Conservation (phyloP, 2,329 filamentous ascomycete genomes). For the Xenoacremonium recifei region DNA sequence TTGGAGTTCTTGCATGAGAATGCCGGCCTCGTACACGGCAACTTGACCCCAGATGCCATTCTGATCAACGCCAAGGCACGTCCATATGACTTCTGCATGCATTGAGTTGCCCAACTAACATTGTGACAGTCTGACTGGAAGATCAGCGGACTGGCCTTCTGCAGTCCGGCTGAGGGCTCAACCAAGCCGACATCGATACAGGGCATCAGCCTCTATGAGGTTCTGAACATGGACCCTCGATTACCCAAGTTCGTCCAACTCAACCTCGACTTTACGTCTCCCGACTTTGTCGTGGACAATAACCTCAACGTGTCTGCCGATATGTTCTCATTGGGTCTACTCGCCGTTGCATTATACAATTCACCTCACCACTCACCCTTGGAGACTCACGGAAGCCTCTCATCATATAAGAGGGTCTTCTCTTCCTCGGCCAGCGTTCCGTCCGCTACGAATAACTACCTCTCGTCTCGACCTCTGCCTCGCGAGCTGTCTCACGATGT, state of each 20-base stretch:
- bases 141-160: slow-evolving; percentile 90
- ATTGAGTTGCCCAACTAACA: slow-evolving; percentile 29
- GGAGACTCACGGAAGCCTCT: slow-evolving; percentile 75
- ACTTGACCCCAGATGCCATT: slow-evolving; percentile 89
- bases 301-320: slow-evolving; percentile 83
- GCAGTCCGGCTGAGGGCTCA: slow-evolving; percentile 74
- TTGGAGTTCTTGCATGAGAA: slow-evolving; percentile 95
- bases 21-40: slow-evolving; percentile 89
- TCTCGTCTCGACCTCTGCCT: slow-evolving; percentile 76
- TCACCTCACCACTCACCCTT: slow-evolving; percentile 88
- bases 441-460: slow-evolving; percentile 77
- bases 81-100: slow-evolving; percentile 8
- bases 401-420: slow-evolving; percentile 83
- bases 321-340: slow-evolving; percentile 87
- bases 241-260: slow-evolving; percentile 82
- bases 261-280: slow-evolving; percentile 89
- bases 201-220: slow-evolving; percentile 79
- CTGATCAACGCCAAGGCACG: slow-evolving; percentile 88
- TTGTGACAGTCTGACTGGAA: slow-evolving; percentile 85
- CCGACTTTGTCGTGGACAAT: slow-evolving; percentile 90
- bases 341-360: slow-evolving; percentile 90
- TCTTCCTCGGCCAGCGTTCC: slow-evolving; percentile 76
- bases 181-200: slow-evolving; percentile 72
- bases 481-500: slow-evolving; percentile 74
- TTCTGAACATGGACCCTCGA: slow-evolving; percentile 80